Evolutionary conservation across 768 basidiomycete genomes (phyloP), one percentile per base, ranked within the genome.

Genomic region (Suillus bovinus): DNA sequence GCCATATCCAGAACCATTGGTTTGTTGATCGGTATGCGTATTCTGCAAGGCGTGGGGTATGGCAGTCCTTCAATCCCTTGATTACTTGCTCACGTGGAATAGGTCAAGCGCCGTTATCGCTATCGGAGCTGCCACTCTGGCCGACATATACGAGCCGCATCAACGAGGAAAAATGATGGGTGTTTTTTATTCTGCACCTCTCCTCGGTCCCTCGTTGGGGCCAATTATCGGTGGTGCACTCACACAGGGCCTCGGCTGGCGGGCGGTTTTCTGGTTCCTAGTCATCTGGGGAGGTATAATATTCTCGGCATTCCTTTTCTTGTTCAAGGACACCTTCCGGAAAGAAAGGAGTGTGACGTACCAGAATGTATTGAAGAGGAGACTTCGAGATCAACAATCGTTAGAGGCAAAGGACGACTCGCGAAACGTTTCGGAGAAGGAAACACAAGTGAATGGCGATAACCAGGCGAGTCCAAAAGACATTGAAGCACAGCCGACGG

Each of bases 101-200:
- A 88, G 86, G 16, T 87, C 86, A 5, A 84, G 86, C 58, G 88
- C 89, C 0, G 86, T 90, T 17, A 81, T 89, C 61, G 73, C 87
- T 0, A 85, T 93, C 53, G 91, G 91, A 13, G 90, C 89, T 1
- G 90, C 89, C 5, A 90, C 90, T 0, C 79, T 93, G 4, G 89
- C 91, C 4, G 91, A 93, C 70, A 86, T 93, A 20, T 93, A 85
- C 66, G 91, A 93, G 33, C 84, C 90, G 0, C 77, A 80, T n/a
- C 87, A 92, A 68, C 80, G 92, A n/a, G 92, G 92, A 4, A 84
- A 82, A 10, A 90, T 86, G 80, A 88, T 94, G 83, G 93, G 93
- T 0, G 79, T 93, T 24, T 94, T 87, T 72, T 94, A 93, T 71
- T 84, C 86, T 4, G 88, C 92, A 5, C 91, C 91, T 0, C 81